Evolutionary conservation across 1,139 yeast species (phyloP).

Genomic region (Torulaspora pretoriensis): DNA sequence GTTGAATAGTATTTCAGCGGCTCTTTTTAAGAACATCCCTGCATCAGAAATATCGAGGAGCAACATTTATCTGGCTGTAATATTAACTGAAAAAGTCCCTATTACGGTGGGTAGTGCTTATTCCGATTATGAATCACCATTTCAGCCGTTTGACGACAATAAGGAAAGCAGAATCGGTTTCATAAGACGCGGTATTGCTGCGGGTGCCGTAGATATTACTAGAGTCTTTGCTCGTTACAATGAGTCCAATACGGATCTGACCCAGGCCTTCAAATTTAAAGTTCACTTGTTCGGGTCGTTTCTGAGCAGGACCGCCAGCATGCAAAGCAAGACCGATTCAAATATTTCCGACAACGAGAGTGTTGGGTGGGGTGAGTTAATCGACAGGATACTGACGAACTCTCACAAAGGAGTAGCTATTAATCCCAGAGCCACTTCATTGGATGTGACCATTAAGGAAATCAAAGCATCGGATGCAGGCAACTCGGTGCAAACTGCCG

Average conservation of each 20-base stretch:
- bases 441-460: constrained; percentile 70
- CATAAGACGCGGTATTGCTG: constrained; percentile 77
- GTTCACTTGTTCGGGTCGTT: constrained; percentile 72
- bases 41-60: constrained; percentile 60
- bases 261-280: constrained; percentile 67
- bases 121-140: constrained; percentile 23
- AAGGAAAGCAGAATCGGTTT: constrained; percentile 36
- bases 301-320: constrained; percentile 33
- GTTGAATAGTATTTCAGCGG: constrained; percentile 69
- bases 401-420: constrained; percentile 75
- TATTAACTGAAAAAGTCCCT: constrained; percentile 59
- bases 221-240: constrained; percentile 67
- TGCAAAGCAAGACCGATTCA: constrained; percentile 1
- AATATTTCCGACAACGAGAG: constrained; percentile 42
- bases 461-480: constrained; percentile 47
- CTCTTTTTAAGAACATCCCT: constrained; percentile 74
- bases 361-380: constrained; percentile 87
- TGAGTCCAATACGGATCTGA: constrained; percentile 51
- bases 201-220: constrained; percentile 83
- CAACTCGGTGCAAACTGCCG: constrained; percentile 42
- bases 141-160: constrained; percentile 21
- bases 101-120: constrained; percentile 12
- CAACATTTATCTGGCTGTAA: constrained; percentile 64
- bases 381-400: constrained; percentile 74
- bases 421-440: constrained; percentile 74